Conservation (phyloP, 2,329 filamentous ascomycete species). For the Talaromyces sp. region DNA sequence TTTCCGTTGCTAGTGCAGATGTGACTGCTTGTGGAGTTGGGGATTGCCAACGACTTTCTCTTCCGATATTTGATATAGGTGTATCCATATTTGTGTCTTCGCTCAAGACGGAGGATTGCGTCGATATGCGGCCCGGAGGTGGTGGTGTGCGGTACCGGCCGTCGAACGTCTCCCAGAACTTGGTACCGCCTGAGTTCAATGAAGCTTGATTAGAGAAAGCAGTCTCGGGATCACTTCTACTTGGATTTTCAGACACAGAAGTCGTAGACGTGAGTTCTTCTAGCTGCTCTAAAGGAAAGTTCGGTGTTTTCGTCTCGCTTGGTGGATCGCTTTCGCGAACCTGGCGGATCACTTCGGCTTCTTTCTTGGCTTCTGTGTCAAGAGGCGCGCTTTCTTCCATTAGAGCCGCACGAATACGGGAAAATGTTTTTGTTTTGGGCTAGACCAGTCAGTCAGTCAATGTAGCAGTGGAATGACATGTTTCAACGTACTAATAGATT, state of each 20-base stretch:
- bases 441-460: slow-evolving; percentile 39
- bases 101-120: slow-evolving; percentile 47
- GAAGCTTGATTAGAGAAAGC: slow-evolving; percentile 73
- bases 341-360: slow-evolving; percentile 93
- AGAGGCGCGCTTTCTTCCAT: slow-evolving; percentile 83
- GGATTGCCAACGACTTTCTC: slow-evolving; percentile 36
- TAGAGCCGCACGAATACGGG: slow-evolving; percentile 83
- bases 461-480: not conserved
- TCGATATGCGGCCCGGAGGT: slow-evolving; percentile 56
- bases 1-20: slow-evolving; percentile 62
- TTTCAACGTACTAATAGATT: slow-evolving; percentile 70
- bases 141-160: slow-evolving; percentile 65
- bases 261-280: slow-evolving; percentile 31
- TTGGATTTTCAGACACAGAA: slow-evolving; percentile 29
- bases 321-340: slow-evolving; percentile 84
- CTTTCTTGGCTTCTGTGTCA: slow-evolving; percentile 81
- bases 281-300: slow-evolving; percentile 36
- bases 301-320: slow-evolving; percentile 44
- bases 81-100: slow-evolving; percentile 41
- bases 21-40: slow-evolving; percentile 39
- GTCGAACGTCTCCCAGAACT: slow-evolving; percentile 78
- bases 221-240: slow-evolving; percentile 50
- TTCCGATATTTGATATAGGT: slow-evolving; percentile 36
- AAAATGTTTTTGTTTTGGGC: slow-evolving; percentile 96
- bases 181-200: slow-evolving; percentile 66